These are phyloP conservation scores for Hamigera avellanea DNA, from an alignment of 495 filamentous ascomycete genomes.

Conservation along the genomic window DNA sequence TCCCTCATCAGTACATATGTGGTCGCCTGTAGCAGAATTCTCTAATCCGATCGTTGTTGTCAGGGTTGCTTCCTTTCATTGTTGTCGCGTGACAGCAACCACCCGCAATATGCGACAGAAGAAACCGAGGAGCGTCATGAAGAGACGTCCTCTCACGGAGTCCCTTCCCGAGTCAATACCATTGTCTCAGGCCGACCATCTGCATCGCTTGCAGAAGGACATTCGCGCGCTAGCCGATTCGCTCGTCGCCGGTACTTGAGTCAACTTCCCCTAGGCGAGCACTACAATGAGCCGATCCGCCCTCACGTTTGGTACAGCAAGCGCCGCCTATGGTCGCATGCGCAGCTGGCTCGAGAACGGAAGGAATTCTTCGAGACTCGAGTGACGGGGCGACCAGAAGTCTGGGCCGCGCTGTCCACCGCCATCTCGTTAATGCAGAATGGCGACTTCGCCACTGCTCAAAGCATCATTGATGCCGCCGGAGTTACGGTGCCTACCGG, in stretches of 20 bases:
- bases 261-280: constrained; percentile 22
- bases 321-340: constrained; percentile 39
- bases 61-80: constrained; percentile 32
- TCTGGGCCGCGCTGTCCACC: constrained; percentile 63
- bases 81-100: constrained; percentile 22
- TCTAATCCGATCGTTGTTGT: too few relatives aligned
- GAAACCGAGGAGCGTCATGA: constrained; percentile 9
- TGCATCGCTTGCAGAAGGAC: constrained; percentile 3
- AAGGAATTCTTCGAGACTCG: constrained; percentile 74
- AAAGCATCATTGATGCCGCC: constrained; percentile 63
- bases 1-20: not conserved
- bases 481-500: constrained; percentile 70
- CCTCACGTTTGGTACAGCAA: constrained; percentile 40
- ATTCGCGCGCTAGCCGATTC: constrained; percentile 8
- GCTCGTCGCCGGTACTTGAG: constrained; percentile 3
- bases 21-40: too few relatives aligned
- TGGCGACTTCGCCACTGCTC: constrained; percentile 57
- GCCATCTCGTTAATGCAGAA: constrained; percentile 54
- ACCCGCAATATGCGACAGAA: constrained; percentile 8
- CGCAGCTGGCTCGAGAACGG: constrained; percentile 36
- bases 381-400: constrained; percentile 60
- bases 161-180: constrained; percentile 4
- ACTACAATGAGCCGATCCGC: constrained; percentile 41
- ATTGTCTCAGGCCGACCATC: constrained; percentile 5
- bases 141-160: constrained; percentile 3